Evolutionary conservation across 495 filamentous ascomycete species (phyloP).

Genomic region (Hyaloscypha hepaticicola): DNA sequence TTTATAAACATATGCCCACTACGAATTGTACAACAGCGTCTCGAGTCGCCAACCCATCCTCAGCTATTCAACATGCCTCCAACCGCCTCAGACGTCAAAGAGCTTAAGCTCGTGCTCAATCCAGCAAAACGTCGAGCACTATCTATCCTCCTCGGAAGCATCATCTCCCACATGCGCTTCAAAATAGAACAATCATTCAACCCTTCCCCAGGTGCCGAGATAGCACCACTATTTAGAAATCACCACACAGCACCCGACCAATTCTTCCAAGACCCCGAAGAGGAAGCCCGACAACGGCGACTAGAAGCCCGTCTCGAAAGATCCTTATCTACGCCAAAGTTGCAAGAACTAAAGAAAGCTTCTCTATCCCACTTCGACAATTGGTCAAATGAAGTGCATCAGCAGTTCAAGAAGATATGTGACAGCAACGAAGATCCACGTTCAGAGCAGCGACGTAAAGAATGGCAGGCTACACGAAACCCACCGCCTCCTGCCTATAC

Average conservation of each 20-base stretch:
- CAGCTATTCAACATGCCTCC: conserved; percentile 23
- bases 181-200: conserved; percentile 28
- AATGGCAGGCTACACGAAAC: conserved; percentile 25
- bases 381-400: conserved; percentile 22
- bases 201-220: background rate
- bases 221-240: conserved; percentile 8
- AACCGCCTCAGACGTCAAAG: conserved; percentile 26
- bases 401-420: conserved; percentile 11
- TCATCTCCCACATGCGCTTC: conserved; percentile 27
- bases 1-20: background rate
- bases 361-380: conserved; percentile 27
- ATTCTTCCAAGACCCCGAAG: conserved; percentile 3
- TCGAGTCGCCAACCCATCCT: background rate
- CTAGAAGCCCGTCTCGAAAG: conserved; percentile 24
- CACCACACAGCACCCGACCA: background rate
- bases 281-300: conserved; percentile 16
- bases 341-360: conserved; percentile 21
- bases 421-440: conserved; percentile 26
- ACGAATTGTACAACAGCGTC: background rate
- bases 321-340: conserved; percentile 16
- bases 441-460: conserved; percentile 26
- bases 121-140: conserved; percentile 26
- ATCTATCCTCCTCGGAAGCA: conserved; percentile 13
- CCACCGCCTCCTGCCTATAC: conserved; percentile 27
- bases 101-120: conserved; percentile 27